Percentiles rank a stretch among this genome's conserved stretches.
Evolutionary conservation across 345 rosid genomes (phyloP).

Genomic region (Arabidopsis arenosa): DNA sequence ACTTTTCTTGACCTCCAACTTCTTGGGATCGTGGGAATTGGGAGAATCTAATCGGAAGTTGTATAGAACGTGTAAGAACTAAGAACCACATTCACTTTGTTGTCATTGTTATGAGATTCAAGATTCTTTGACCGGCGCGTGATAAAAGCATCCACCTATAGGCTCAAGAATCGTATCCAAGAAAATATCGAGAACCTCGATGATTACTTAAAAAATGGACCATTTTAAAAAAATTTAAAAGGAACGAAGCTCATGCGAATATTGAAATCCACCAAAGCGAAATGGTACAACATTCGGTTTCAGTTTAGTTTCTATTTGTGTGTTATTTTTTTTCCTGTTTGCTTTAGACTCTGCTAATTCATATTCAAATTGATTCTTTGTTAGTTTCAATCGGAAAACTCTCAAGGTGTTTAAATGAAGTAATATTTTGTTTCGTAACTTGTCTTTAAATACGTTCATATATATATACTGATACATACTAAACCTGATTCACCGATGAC

Average conservation of each 20-base stretch:
- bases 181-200: constrained; percentile 20
- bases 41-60: constrained; percentile 34
- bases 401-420: not conserved
- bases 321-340: not conserved
- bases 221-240: not conserved
- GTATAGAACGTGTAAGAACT: constrained; percentile 34
- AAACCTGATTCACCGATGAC: not conserved
- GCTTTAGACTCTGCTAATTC: not conserved
- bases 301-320: constrained; percentile 4
- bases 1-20: constrained; percentile 43
- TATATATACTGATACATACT: not conserved
- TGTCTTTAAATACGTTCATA: not conserved
- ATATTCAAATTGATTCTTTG: not conserved
- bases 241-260: constrained; percentile 28
- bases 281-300: constrained; percentile 11
- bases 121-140: constrained; percentile 42
- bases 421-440: not conserved
- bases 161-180: constrained; percentile 28
- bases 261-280: constrained; percentile 6
- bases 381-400: not conserved
- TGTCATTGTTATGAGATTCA: constrained; percentile 34
- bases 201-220: constrained; percentile 29
- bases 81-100: constrained; percentile 37
- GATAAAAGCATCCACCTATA: constrained; percentile 26
- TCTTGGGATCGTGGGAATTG: constrained; percentile 38